Evolutionary conservation across 495 filamentous ascomycete genomes (phyloP), one percentile per base, ranked within the genome.

Genomic region (Xylaria intraflava): DNA sequence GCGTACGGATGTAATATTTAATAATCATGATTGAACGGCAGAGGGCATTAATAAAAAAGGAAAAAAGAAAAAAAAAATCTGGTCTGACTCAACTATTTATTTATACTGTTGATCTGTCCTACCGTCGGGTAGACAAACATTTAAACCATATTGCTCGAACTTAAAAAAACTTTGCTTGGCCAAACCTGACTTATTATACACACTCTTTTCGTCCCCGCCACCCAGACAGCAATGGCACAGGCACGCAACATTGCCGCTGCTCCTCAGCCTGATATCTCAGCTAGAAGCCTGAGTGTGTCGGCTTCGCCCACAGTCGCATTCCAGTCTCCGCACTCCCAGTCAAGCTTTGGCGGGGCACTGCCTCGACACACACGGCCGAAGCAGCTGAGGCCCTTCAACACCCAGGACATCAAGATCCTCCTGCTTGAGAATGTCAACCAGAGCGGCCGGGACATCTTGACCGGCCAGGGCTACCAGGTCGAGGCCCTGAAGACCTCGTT

Each of bases 341-440:
- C 82, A 14, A 75, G 71, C 67, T 76, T 71, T 63, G 61, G 71
- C 51, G 72, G 67, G 46, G 56, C 59, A 50, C 33, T 61, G 26
- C 51, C 66, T 35, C 61, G 35, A 9, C 56, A 55, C 51, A 56
- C 47, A 30, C 43, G 40, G 30, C 74, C 83, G 17, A 96, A 95
- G 71, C 88, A 86, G 48, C 72, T 97, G 60, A 97, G 97, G 72
- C 94, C 94, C 19, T 99, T 99, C 70, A 85, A 89, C 56, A 93
- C 90, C 5, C 81, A 88, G 64, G 92, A 97, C 62, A 87, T 99
- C 69, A 97, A 95, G 73, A 95, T 99, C 35, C 75, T 99, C 51
- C 78, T 99, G 7, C 74, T 99, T 22, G 94, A 99, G 70, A 97
- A 97, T 72, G 86, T 99, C 51, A 96, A 97, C 68, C 77, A 89